Conservation (phyloP, 352 stramenopile genomes). For the Phytophthora cryptogea region DNA sequence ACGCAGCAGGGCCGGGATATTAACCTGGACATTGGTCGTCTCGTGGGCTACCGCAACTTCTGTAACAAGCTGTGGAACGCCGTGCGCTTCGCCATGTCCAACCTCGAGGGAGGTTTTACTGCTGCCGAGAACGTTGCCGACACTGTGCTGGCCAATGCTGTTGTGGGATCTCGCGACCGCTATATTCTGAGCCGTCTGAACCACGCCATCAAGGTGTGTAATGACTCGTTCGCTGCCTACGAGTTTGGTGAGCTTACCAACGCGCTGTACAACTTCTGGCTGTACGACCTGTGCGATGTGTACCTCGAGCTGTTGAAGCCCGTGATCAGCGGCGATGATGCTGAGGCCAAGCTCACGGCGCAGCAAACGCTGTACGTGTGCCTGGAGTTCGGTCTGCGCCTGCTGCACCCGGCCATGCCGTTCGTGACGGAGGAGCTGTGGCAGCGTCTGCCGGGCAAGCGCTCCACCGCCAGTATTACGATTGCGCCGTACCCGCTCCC, state of each 20-base stretch:
- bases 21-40: conserved; percentile 99
- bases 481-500: conserved; percentile 80
- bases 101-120: conserved; percentile 88
- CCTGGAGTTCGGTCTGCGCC: conserved; percentile 80
- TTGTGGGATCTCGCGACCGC: conserved; percentile 70
- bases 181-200: conserved; percentile 89
- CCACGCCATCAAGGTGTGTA: conserved; percentile 71
- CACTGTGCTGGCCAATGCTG: conserved; percentile 65
- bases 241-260: conserved; percentile 96
- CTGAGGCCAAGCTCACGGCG: conserved; percentile 71
- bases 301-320: conserved; percentile 99
- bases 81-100: conserved; percentile 97
- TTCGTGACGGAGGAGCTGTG: conserved; percentile 97
- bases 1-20: conserved; percentile 95
- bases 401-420: conserved; percentile 98
- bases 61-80: conserved; percentile 99
- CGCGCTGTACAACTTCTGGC: conserved; percentile 97
- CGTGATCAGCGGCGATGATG: conserved; percentile 88
- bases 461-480: conserved; percentile 72
- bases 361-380: conserved; percentile 89
- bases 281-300: conserved; percentile 99
- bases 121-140: conserved; percentile 59
- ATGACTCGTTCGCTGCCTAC: conserved; percentile 91
- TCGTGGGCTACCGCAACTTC: conserved; percentile 99
- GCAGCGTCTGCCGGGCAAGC: conserved; percentile 83